These are phyloP conservation scores for Marasmius sp. DNA, from an alignment of 1,284 basidiomycete species.

Conservation along the genomic window DNA sequence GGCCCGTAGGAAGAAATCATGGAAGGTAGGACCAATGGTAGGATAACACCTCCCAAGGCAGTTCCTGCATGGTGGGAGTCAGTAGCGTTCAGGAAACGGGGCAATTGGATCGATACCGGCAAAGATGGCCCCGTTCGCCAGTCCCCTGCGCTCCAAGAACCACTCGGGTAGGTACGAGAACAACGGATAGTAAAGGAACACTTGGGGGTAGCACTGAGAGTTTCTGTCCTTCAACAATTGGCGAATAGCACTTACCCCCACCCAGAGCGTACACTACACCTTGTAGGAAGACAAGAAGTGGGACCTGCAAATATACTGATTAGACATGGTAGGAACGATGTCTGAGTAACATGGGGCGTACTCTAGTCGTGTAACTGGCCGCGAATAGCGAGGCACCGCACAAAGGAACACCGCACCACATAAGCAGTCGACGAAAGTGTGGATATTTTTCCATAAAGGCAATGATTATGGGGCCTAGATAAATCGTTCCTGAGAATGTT, in stretches of 20 bases:
- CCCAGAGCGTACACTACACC: slow-evolving; percentile 39
- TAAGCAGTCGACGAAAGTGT: slow-evolving; percentile 22
- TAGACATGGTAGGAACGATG: background rate
- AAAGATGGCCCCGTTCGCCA: slow-evolving; percentile 42
- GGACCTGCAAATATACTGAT: background rate
- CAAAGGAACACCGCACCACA: slow-evolving; percentile 31
- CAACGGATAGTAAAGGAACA: slow-evolving; percentile 33
- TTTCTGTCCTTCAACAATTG: background rate
- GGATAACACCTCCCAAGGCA: slow-evolving; percentile 34
- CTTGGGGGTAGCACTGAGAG: slow-evolving; percentile 14
- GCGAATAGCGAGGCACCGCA: slow-evolving; percentile 30
- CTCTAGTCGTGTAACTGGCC: slow-evolving; percentile 34
- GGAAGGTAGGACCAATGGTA: slow-evolving; percentile 31
- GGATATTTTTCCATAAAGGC: slow-evolving; percentile 30
- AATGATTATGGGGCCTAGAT: slow-evolving; percentile 26
- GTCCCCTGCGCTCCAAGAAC: slow-evolving; percentile 40
- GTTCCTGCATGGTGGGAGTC: slow-evolving; percentile 23
- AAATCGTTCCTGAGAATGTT: background rate
- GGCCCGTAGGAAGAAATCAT: slow-evolving; percentile 29
- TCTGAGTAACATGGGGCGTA: slow-evolving; percentile 5
- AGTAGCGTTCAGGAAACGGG: background rate
- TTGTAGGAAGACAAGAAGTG: slow-evolving; percentile 32
- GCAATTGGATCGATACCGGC: slow-evolving; percentile 28
- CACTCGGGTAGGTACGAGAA: slow-evolving; percentile 43
- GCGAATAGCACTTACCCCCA: slow-evolving; percentile 25